Evolutionary conservation across 2,329 filamentous ascomycete genomes (phyloP).

Genomic region (Thelonectria blattea): DNA sequence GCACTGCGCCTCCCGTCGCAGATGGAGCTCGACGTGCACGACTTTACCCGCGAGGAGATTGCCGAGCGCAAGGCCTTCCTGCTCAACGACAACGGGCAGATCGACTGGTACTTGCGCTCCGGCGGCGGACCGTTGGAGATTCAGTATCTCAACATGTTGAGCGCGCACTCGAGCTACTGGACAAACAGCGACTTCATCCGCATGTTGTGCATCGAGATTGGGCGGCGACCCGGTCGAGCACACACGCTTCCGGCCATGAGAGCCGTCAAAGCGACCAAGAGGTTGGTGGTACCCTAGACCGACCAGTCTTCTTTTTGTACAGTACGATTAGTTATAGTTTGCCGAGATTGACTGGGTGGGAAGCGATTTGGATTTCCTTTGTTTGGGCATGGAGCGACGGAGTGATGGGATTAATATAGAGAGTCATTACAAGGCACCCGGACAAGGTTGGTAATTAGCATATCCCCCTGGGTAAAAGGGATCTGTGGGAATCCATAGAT

Average conservation of each 20-base stretch:
- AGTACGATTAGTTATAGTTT: neutral
- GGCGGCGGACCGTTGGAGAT: constrained; percentile 89
- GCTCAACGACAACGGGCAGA: constrained; percentile 95
- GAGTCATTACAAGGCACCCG: neutral
- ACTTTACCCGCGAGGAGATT: constrained; percentile 90
- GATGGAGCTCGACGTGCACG: constrained; percentile 93
- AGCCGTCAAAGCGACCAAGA: constrained; percentile 60
- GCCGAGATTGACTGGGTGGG: neutral
- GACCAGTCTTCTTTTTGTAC: neutral
- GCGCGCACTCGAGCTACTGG: constrained; percentile 96
- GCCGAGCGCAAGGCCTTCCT: constrained; percentile 87
- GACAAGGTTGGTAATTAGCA: neutral
- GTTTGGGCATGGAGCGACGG: neutral
- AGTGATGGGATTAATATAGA: neutral
- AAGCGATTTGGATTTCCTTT: neutral
- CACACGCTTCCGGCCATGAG: constrained; percentile 64
- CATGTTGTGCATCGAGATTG: constrained; percentile 87
- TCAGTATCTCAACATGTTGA: constrained; percentile 96
- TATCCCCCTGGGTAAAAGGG: neutral
- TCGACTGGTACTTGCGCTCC: constrained; percentile 87
- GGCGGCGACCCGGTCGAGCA: constrained; percentile 71
- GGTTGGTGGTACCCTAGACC: constrained; percentile 36
- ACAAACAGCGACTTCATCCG: constrained; percentile 84
- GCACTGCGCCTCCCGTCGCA: constrained; percentile 62
- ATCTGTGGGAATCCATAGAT: constrained; percentile 4